A percentile compares a stretch with the other conserved stretches of the same genome.
These are phyloP conservation scores for Penicillium psychrofluorescens DNA, from an alignment of 495 filamentous ascomycete genomes.

Conservation along the genomic window DNA sequence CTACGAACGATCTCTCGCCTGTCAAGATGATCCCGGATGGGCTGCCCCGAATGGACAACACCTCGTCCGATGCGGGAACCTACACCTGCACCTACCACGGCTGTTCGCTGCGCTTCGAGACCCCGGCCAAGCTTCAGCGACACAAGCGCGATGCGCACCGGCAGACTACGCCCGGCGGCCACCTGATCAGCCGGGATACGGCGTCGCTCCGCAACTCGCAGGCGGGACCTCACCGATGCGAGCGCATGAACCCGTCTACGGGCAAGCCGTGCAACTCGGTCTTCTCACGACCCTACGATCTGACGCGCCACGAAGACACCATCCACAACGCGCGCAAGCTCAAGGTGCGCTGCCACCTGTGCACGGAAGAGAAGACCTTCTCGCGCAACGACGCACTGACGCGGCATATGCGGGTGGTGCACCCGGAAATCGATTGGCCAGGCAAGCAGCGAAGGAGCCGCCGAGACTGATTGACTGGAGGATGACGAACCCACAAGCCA, in stretches of 20 bases:
- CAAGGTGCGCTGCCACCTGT: conserved; percentile 91
- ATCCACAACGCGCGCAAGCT: conserved; percentile 93
- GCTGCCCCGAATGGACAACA: conserved; percentile 50
- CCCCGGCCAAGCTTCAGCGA: conserved; percentile 78
- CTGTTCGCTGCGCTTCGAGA: conserved; percentile 82
- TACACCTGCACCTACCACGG: conserved; percentile 95
- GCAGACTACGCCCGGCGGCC: conserved; percentile 44
- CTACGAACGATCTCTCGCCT: conserved; percentile 19
- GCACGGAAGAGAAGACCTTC: conserved; percentile 97
- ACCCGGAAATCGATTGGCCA: conserved; percentile 76
- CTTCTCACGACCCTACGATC: conserved; percentile 96
- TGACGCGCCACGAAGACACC: conserved; percentile 94
- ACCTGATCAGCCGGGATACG: conserved; percentile 37
- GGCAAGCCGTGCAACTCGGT: conserved; percentile 93
- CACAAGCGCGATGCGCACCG: conserved; percentile 94
- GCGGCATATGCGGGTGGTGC: conserved; percentile 84
- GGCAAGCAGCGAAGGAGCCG: conserved; percentile 50
- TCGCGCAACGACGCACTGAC: conserved; percentile 88
- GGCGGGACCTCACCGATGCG: conserved; percentile 83
- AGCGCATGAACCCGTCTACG: conserved; percentile 89
- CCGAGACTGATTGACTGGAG: conserved; percentile 20
- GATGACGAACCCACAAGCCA: too few species aligned
- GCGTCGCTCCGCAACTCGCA: conserved; percentile 62
- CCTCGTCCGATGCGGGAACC: conserved; percentile 71
- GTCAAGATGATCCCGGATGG: conserved; percentile 23